phyloP scores from a whole-genome alignment of 177 flowering plant genomes.

The Vitis hybrid region DNA sequence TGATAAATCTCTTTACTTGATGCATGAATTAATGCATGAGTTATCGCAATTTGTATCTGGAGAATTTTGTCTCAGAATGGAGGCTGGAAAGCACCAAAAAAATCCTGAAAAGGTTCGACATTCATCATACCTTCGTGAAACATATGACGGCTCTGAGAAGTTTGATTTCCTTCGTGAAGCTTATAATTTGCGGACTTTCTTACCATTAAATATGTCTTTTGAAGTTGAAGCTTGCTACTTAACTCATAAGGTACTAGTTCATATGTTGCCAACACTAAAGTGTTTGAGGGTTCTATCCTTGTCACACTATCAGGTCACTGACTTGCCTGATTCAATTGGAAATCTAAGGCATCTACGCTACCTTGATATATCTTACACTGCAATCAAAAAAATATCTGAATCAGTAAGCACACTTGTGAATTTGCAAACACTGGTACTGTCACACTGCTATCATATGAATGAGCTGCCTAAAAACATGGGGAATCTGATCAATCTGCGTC shows the following conservation, averaged over 20 bases:
- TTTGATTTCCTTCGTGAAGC: constrained; percentile 13
- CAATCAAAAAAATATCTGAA: constrained; percentile 21
- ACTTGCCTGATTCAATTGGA: constrained; percentile 28
- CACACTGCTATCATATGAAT: constrained; percentile 15
- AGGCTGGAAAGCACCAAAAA: neutral
- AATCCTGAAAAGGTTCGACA: constrained; percentile 19
- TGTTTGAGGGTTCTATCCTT: constrained; percentile 23
- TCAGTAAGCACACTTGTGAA: constrained; percentile 22
- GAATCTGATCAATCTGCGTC: constrained; percentile 10
- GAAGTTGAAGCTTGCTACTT: neutral
- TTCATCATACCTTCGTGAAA: constrained; percentile 9
- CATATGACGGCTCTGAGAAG: neutral
- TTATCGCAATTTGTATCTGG: constrained; percentile 28
- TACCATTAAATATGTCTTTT: constrained; percentile 10
- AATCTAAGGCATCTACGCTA: constrained; percentile 29
- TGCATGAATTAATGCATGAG: constrained; percentile 47
- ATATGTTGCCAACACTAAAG: constrained; percentile 12
- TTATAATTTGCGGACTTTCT: constrained; percentile 24
- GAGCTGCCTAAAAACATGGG: constrained; percentile 23
- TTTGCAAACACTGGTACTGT: constrained; percentile 28
- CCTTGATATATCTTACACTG: constrained; percentile 29
- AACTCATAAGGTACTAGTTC: neutral
- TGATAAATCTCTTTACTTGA: constrained; percentile 6
- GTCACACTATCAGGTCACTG: neutral
- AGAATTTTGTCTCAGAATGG: constrained; percentile 17